These are phyloP conservation scores for Trichomonascaceae sp. DNA, from an alignment of 1,139 yeast genomes.

Conservation along the genomic window DNA sequence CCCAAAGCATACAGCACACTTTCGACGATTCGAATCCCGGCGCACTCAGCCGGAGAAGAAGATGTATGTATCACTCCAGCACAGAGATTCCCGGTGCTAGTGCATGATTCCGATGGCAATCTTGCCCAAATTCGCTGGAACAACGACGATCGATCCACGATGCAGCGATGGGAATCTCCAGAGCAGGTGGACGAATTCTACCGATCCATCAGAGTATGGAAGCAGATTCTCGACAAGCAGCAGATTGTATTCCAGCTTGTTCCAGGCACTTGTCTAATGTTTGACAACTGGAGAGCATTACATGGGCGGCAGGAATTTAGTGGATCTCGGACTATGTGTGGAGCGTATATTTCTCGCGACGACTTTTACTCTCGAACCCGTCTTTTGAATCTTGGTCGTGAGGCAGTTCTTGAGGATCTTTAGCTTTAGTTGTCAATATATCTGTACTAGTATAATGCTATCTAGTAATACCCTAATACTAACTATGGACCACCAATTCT, in stretches of 20 bases:
- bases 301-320: conserved; percentile 62
- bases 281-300: conserved; percentile 68
- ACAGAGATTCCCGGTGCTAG: conserved; percentile 37
- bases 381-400: conserved; percentile 40
- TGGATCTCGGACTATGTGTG: conserved; percentile 64
- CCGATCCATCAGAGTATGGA: conserved; percentile 48
- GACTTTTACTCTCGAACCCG: conserved; percentile 50
- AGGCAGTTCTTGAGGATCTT: conserved; percentile 33
- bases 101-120: neutral
- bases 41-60: conserved; percentile 68
- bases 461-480: no score
- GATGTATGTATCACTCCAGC: conserved; percentile 55
- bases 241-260: conserved; percentile 44
- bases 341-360: conserved; percentile 61
- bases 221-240: conserved; percentile 39
- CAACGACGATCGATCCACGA: conserved; percentile 58
- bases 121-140: conserved; percentile 64
- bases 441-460: no score
- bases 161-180: conserved; percentile 45
- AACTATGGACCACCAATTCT: no score
- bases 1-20: conserved; percentile 47
- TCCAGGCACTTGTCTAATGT: conserved; percentile 59
- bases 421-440: no score
- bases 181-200: conserved; percentile 39
- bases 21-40: conserved; percentile 45